Conservation (phyloP, 495 filamentous ascomycete genomes). For the Podospora conica region DNA sequence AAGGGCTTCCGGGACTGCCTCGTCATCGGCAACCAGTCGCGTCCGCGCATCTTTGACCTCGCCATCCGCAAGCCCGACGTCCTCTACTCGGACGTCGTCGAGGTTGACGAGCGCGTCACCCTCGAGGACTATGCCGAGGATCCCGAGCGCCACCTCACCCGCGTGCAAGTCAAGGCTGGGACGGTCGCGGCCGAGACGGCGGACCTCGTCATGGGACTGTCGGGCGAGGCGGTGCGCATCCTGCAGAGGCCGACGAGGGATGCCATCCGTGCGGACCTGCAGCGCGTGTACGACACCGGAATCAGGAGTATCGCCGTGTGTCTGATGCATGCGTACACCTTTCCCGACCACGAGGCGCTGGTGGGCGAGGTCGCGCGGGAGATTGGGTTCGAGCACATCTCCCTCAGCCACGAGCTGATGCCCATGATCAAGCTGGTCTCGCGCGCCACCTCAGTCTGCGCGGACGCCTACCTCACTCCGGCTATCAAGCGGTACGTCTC, state of each 20-base stretch:
- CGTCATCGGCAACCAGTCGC: constrained; percentile 77
- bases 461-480: constrained; percentile 93
- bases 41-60: constrained; percentile 79
- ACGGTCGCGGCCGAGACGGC: constrained; percentile 37
- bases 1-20: constrained; percentile 91
- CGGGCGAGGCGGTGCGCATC: constrained; percentile 64
- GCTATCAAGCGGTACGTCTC: constrained; percentile 93
- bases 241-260: constrained; percentile 52
- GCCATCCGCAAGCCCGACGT: constrained; percentile 75
- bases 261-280: constrained; percentile 47
- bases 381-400: constrained; percentile 71
- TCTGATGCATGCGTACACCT: constrained; percentile 77
- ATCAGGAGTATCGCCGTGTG: constrained; percentile 70
- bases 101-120: constrained; percentile 79
- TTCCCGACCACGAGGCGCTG: constrained; percentile 65
- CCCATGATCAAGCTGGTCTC: constrained; percentile 93
- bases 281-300: constrained; percentile 55
- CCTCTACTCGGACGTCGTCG: constrained; percentile 67
- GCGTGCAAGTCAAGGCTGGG: constrained; percentile 42
- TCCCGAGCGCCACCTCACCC: constrained; percentile 52
- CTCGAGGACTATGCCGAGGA: constrained; percentile 85
- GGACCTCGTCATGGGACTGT: constrained; percentile 59
- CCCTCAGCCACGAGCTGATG: constrained; percentile 70
- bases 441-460: constrained; percentile 84
- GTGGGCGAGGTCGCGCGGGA: constrained; percentile 62